Base-by-base conservation (phyloP, 139 green algal genomes). In the Eudorina sp. region DNA sequence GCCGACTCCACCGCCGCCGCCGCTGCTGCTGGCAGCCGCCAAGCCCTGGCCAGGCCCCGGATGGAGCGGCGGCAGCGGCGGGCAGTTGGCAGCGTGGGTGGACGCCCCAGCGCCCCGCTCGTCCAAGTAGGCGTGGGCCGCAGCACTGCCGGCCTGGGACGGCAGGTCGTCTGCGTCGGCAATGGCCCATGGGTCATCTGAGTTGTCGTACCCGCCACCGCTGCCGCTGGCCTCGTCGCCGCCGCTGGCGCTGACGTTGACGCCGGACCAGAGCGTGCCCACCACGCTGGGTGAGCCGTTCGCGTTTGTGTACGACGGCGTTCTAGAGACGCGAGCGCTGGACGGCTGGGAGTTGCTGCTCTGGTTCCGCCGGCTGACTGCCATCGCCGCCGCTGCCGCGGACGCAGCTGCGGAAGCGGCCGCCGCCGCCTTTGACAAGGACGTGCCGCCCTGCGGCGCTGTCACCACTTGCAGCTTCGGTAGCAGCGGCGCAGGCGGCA, bases 1-100 rank as follows among this genome's bases (percentile, higher is more conserved):
- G 36, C 16, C 66, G 38, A n/a, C n/a, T n/a, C n/a, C n/a, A n/a
- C n/a, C n/a, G n/a, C n/a, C n/a, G 9, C 66, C 66, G 36, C 16
- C 66, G 38, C 66, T 46, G 66, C 31, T 34, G 66, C 18, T 48
- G 16, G 21, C 62, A 11, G 23, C 21, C 23, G 21, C 62, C 62
- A 36, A 34, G 2, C 66, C 66, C 36, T 48, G 66, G 34, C n/a
- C 66, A 7, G 5, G 66, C 25, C 19, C 46, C 9, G 66, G 66
- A 46, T 75, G 66, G 34, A 75, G 66, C 66, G 66, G 66, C 66
- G 66, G 66, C 66, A 75, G 66, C 66, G 36, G 66, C 31, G 66
- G 66, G 31, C 34, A 75, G 66, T 34, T 75, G 66, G 16, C 38
- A 14, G 36, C 66, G 66, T 75, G 66, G 19, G 68, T 18, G 16